Conservation (phyloP, 768 basidiomycete species). For the Cystobasidium tubakii region DNA sequence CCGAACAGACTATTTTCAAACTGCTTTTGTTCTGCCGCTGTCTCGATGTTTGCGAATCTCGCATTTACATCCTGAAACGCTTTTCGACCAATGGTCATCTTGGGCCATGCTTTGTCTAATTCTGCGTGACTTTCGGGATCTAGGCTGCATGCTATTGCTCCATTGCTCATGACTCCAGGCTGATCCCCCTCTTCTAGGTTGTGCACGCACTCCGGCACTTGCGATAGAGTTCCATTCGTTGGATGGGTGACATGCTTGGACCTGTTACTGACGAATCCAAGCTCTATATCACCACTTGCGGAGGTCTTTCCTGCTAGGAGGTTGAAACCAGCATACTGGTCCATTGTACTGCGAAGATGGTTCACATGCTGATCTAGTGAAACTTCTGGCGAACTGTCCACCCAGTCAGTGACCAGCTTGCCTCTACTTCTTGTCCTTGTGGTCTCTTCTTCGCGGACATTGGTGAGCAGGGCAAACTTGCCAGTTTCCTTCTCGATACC, state of each 20-base stretch:
- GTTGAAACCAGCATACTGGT: constrained; percentile 50
- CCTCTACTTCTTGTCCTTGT: constrained; percentile 11
- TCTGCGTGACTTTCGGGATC: background rate
- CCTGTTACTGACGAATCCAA: constrained; percentile 28
- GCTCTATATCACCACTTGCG: background rate
- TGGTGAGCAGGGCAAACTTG: constrained; percentile 22
- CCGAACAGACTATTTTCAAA: constrained; percentile 6
- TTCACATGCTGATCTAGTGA: constrained; percentile 43
- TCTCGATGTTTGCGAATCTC: background rate
- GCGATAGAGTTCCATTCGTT: background rate
- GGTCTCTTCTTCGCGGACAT: constrained; percentile 18
- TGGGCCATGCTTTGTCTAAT: constrained; percentile 25
- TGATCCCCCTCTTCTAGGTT: constrained; percentile 45
- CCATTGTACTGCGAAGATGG: constrained; percentile 33
- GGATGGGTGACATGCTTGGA: background rate
- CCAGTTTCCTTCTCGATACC: constrained; percentile 44
- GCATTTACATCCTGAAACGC: background rate
- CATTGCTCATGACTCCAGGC: constrained; percentile 35
- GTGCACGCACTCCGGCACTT: constrained; percentile 37
- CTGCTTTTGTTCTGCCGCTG: background rate
- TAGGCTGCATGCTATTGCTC: constrained; percentile 17
- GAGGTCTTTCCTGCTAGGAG: constrained; percentile 47
- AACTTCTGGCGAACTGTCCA: background rate
- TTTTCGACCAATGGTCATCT: constrained; percentile 23
- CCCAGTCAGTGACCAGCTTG: constrained; percentile 30